Conservation (phyloP, 768 basidiomycete species). For the Suillus tomentosus region DNA sequence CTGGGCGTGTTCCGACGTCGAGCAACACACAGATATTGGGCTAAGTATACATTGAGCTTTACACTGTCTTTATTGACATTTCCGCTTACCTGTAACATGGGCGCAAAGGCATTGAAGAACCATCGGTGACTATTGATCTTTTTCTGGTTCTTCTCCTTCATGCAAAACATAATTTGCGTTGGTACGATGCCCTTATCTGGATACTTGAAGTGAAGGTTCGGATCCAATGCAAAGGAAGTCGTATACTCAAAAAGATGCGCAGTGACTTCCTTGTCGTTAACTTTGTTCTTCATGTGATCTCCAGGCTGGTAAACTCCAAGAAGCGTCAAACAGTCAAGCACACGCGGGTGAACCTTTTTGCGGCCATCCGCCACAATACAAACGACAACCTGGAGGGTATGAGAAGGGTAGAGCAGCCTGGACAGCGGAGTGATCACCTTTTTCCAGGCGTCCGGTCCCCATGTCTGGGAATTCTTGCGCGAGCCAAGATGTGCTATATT, state of each 20-base stretch:
- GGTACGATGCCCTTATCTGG: conserved; percentile 93
- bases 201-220: conserved; percentile 80
- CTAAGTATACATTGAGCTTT: conserved; percentile 35
- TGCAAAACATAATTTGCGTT: conserved; percentile 89
- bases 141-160: conserved; percentile 94
- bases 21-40: conserved; percentile 91
- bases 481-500: conserved; percentile 82
- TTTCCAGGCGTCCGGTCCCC: conserved; percentile 97
- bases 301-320: conserved; percentile 89
- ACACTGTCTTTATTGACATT: not conserved
- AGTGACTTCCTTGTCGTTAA: conserved; percentile 73
- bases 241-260: conserved; percentile 87
- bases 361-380: conserved; percentile 92
- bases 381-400: conserved; percentile 69
- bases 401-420: not conserved
- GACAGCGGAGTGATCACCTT: conserved; percentile 52
- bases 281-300: conserved; percentile 59
- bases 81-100: conserved; percentile 69
- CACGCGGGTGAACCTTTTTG: conserved; percentile 78
- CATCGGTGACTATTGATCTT: conserved; percentile 97
- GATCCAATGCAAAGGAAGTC: conserved; percentile 76
- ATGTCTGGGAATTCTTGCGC: conserved; percentile 88
- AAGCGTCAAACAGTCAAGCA: conserved; percentile 86
- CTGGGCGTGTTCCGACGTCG: conserved; percentile 93
- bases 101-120: conserved; percentile 95